Evolutionary conservation across 164 flowering plant species (phyloP).

Genomic region (Stephania japonica): DNA sequence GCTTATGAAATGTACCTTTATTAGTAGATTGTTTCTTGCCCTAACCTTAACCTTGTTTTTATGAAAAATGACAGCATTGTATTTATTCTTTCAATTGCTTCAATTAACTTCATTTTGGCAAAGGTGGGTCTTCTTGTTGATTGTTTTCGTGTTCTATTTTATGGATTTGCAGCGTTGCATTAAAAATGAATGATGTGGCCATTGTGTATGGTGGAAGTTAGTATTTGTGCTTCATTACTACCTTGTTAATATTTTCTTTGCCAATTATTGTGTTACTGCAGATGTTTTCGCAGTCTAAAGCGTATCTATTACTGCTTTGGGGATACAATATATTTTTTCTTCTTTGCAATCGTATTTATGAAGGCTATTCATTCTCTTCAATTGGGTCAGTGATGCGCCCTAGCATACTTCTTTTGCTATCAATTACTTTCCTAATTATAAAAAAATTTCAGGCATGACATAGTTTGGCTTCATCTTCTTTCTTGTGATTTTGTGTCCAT

Average conservation of each 20-base stretch:
- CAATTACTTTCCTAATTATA: background rate
- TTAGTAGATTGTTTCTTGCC: background rate
- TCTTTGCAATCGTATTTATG: conserved; percentile 73
- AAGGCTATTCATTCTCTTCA: conserved; percentile 73
- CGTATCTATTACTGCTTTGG: conserved; percentile 66
- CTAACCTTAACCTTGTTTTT: conserved; percentile 1
- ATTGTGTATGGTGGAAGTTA: background rate
- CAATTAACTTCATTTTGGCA: conserved; percentile 65
- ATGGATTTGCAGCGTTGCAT: conserved; percentile 1
- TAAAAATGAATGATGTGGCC: background rate
- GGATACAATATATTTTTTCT: conserved; percentile 64
- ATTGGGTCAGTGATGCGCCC: conserved; percentile 57
- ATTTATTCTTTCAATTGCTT: conserved; percentile 64
- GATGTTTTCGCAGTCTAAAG: conserved; percentile 54
- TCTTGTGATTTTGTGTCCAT: conserved; percentile 3
- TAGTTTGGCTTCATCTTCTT: conserved; percentile 5
- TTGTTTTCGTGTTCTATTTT: background rate
- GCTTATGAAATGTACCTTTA: background rate
- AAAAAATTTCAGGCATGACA: background rate
- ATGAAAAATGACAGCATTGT: conserved; percentile 43
- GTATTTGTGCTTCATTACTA: background rate
- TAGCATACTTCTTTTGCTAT: background rate
- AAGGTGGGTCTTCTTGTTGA: conserved; percentile 43
- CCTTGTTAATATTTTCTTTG: conserved; percentile 14
- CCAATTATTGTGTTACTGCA: conserved; percentile 38